Evolutionary conservation across 352 stramenopile genomes (phyloP).

Genomic region (Phytopythium helicoides): DNA sequence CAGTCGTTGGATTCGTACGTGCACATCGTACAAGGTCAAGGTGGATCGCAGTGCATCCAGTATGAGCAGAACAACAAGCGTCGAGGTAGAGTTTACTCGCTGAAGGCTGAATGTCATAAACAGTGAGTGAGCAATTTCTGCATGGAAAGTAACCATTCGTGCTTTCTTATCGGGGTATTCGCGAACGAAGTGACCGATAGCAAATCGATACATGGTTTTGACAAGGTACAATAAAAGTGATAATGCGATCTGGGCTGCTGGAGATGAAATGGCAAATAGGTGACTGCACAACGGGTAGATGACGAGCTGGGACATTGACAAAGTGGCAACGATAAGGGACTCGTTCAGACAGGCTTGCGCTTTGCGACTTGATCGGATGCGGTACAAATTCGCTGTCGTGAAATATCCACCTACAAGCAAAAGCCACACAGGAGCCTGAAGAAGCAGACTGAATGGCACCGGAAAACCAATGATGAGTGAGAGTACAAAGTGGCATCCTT

Average conservation of each 20-base stretch:
- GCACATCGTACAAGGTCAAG: conserved; percentile 12
- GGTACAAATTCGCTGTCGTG: neutral
- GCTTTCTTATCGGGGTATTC: conserved; percentile 21
- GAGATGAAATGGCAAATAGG: conserved; percentile 12
- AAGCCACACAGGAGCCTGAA: conserved; percentile 12
- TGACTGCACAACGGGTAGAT: conserved; percentile 20
- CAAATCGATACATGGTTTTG: conserved; percentile 29
- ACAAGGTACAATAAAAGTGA: conserved; percentile 21
- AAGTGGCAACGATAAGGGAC: conserved; percentile 3
- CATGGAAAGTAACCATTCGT: conserved; percentile 35
- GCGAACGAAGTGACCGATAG: conserved; percentile 14
- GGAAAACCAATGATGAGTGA: conserved; percentile 11
- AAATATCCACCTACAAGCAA: conserved; percentile 9
- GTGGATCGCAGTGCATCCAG: conserved; percentile 16
- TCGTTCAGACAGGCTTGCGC: conserved; percentile 2
- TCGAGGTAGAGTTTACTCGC: conserved; percentile 25
- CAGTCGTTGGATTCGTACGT: conserved; percentile 7
- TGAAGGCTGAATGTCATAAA: conserved; percentile 43
- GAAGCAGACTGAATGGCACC: conserved; percentile 11
- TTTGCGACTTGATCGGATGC: conserved; percentile 2
- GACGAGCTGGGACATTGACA: conserved; percentile 9
- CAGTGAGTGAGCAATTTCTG: conserved; percentile 44
- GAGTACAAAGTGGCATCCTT: conserved; percentile 3
- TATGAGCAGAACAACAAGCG: conserved; percentile 16
- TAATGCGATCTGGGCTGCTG: conserved; percentile 10